Percentiles rank a stretch among this genome's conserved stretches.
These are phyloP conservation scores for Coemansia javaensis DNA, from an alignment of 192 early-diverging fungal genomes.

Conservation along the genomic window DNA sequence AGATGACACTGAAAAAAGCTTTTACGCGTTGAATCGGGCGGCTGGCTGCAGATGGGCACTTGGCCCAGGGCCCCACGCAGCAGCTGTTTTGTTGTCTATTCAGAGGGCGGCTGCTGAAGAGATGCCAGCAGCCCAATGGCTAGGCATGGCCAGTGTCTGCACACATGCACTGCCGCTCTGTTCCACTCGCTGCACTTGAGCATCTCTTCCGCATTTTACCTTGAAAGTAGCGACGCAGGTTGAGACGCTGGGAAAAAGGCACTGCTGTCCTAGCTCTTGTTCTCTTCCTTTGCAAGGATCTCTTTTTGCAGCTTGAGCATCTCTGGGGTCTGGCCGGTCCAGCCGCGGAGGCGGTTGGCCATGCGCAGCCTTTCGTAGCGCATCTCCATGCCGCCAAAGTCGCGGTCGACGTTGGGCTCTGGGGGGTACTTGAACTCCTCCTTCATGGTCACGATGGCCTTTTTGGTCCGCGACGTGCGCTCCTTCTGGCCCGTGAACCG, in stretches of 20 bases:
- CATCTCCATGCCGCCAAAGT: slow-evolving; percentile 39
- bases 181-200: too few relatives aligned
- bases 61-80: too few relatives aligned
- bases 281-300: neutral
- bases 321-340: slow-evolving; percentile 25
- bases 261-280: neutral
- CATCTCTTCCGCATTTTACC: too few relatives aligned
- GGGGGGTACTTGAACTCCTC: slow-evolving; percentile 62
- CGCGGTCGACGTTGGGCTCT: slow-evolving; percentile 33
- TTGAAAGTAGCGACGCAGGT: too few relatives aligned
- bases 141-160: too few relatives aligned
- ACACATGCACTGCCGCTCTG: too few relatives aligned
- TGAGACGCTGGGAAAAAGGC: neutral
- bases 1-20: too few relatives aligned
- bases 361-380: slow-evolving; percentile 23
- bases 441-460: slow-evolving; percentile 67
- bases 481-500: slow-evolving; percentile 25
- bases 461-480: slow-evolving; percentile 51
- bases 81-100: too few relatives aligned
- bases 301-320: slow-evolving; percentile 7
- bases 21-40: too few relatives aligned
- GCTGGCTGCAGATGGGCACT: too few relatives aligned
- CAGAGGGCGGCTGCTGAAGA: too few relatives aligned
- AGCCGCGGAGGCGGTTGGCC: slow-evolving; percentile 42
- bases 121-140: too few relatives aligned